Evolutionary conservation across 169 alveolate genomes (phyloP), one percentile per base, ranked within the genome.

Genomic region (Cryptosporidium felis): DNA sequence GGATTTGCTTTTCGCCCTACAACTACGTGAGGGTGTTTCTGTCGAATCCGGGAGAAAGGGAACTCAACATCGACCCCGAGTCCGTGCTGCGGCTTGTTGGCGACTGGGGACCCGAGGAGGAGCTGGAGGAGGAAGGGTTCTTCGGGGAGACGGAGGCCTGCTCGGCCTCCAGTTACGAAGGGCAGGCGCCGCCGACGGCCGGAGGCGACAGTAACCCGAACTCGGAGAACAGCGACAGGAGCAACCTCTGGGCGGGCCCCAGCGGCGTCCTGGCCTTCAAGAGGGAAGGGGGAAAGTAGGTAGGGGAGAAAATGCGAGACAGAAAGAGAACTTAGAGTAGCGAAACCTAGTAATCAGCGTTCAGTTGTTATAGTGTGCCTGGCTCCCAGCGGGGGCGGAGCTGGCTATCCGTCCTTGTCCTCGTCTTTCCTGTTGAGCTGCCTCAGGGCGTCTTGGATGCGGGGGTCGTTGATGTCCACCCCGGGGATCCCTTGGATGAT

Each of bases 381-480:
- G 26, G 44, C 23, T 28, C 23, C 26, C n/a, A n/a, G n/a, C n/a
- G n/a, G n/a, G n/a, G n/a, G n/a, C n/a, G n/a, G n/a, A n/a, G n/a
- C n/a, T n/a, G n/a, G n/a, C n/a, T 40, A 40, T 74, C 80, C 28
- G 10, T 82, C 90, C 60, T 79, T 58, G 12, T 88, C 32, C 36
- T 88, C 62, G 26, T 88, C 80, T 23, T 61, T 16, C 41, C 60
- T 67, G 51, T 60, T 62, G 12, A 65, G 46, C 6, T 53, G 56
- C 79, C 66, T 82, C 5, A 89, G 26, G 5, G 92, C 91, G n/a
- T 60, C 90, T 41, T 89, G 92, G 30, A 89, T 89, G 38, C 82
- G 30, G 5, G 92, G 92, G 23, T 89, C 92, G 23, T 89, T 60
- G 34, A 80, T 47, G 38, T 89, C 90, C 9, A 89, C 92, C n/a